Evolutionary conservation across 768 basidiomycete species (phyloP), one percentile per base, ranked within the genome.

Genomic region (Kwoniella bestiolae): DNA sequence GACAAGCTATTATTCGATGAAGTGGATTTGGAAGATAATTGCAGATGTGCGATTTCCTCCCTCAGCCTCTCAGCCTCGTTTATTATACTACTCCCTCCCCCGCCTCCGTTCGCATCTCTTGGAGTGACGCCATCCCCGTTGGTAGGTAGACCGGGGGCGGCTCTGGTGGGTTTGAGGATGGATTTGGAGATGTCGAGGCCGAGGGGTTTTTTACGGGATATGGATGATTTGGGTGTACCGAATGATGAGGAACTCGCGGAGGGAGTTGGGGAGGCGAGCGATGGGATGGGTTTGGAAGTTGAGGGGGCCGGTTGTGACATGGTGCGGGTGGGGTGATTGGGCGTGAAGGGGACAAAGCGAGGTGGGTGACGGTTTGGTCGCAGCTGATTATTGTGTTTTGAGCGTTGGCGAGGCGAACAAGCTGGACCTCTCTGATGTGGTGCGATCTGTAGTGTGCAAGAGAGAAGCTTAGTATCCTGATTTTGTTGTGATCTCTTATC

Each of bases 161-260:
- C 59, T 21, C 80, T 62, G 14, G 76, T 69, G 0, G 80, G 70
- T 58, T 76, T 73, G n/a, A 61, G 28, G 56, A 79, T 77, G 11
- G 79, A 76, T 31, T 62, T 57, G 0, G 72, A 71, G 63, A 82
- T 80, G 52, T 74, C 73, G 4, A 82, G 68, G 6, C 80, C 81
- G 11, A 58, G 49, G 2, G 81, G 81, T 50, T 80, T 81, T 68
- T 81, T 82, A 2, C 70, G 63, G 3, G 73, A 73, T 34, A 82
- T 65, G 2, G 71, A 60, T 3, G 76, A 77, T 53, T 75, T 76
- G 55, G 71, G 61, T 6, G 49, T 60, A n/a, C 52, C 59, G 55
- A 75, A 71, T 14, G 65, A 66, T 3, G 67, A 56, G 0, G 63
- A 44, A 14, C 41, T 45, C 7, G 63, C 58, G 3, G 60, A 25